Evolutionary conservation across 2,329 filamentous ascomycete species (phyloP).

Genomic region (Rutstroemia sp.): DNA sequence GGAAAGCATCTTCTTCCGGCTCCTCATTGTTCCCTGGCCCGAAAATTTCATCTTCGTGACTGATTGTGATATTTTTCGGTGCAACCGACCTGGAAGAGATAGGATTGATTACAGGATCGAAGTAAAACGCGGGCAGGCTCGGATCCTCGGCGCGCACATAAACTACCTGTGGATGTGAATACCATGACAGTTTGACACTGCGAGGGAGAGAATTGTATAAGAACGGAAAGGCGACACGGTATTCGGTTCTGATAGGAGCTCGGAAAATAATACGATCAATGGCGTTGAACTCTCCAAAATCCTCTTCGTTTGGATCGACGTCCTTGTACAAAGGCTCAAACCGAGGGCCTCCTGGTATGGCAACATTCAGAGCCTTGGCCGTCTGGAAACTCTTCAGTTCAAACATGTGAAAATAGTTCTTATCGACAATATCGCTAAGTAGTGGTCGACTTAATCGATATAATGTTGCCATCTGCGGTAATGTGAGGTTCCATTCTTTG

Average conservation of each 20-base stretch:
- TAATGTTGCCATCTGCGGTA: slow-evolving; percentile 93
- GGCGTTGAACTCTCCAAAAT: slow-evolving; percentile 98
- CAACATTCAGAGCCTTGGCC: slow-evolving; percentile 93
- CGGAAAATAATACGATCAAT: slow-evolving; percentile 99
- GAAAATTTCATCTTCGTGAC: slow-evolving; percentile 91
- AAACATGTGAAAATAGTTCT: slow-evolving; percentile 98
- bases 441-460: slow-evolving; percentile 88
- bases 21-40: slow-evolving; percentile 68
- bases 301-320: slow-evolving; percentile 96
- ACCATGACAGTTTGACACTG: slow-evolving; percentile 89
- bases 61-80: slow-evolving; percentile 85
- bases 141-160: slow-evolving; percentile 84
- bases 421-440: slow-evolving; percentile 84
- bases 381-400: slow-evolving; percentile 92
- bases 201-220: slow-evolving; percentile 94
- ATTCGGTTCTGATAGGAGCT: slow-evolving; percentile 88
- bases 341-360: slow-evolving; percentile 91
- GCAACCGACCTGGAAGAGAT: slow-evolving; percentile 93
- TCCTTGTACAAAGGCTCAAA: slow-evolving; percentile 98
- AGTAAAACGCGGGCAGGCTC: slow-evolving; percentile 91
- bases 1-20: slow-evolving; percentile 70
- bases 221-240: slow-evolving; percentile 87
- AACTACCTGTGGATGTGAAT: slow-evolving; percentile 87
- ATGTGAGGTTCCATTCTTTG: slow-evolving; percentile 85
- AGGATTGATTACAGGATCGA: slow-evolving; percentile 95